phyloP scores from a whole-genome alignment of 2,329 filamentous ascomycete species.

The Aspergillus flavus region DNA sequence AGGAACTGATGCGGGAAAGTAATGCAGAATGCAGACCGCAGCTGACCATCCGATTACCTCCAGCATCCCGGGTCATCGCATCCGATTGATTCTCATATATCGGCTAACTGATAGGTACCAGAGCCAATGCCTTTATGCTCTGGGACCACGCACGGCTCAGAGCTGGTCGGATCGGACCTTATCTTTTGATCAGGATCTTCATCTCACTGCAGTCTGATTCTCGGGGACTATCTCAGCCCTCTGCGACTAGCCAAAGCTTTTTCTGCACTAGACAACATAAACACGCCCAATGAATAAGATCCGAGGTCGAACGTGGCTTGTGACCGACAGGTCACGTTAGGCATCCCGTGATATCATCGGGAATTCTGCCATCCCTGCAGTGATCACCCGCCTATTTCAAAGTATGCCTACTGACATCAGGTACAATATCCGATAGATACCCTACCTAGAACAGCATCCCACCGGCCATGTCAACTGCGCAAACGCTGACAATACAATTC shows the following conservation, averaged over 20 bases:
- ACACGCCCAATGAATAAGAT: background rate
- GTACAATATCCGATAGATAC: background rate
- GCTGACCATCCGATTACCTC: background rate
- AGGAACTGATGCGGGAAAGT: background rate
- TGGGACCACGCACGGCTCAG: background rate
- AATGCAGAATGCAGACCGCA: background rate
- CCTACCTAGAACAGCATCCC: background rate
- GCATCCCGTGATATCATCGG: constrained; percentile 1
- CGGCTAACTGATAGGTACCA: background rate
- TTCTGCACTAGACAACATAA: background rate
- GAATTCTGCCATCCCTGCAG: background rate
- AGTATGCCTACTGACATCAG: background rate
- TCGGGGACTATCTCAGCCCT: background rate
- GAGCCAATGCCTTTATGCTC: background rate
- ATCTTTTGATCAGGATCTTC: background rate
- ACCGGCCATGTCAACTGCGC: background rate
- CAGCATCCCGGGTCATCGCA: background rate
- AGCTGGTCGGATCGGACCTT: background rate
- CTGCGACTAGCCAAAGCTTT: background rate
- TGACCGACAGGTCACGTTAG: background rate
- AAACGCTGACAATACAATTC: background rate
- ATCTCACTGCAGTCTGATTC: background rate
- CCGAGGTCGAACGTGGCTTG: constrained; percentile 1
- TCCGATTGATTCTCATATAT: background rate
- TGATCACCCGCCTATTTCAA: background rate